Conservation (phyloP, 768 basidiomycete genomes). For the Arthromyces matolae region DNA sequence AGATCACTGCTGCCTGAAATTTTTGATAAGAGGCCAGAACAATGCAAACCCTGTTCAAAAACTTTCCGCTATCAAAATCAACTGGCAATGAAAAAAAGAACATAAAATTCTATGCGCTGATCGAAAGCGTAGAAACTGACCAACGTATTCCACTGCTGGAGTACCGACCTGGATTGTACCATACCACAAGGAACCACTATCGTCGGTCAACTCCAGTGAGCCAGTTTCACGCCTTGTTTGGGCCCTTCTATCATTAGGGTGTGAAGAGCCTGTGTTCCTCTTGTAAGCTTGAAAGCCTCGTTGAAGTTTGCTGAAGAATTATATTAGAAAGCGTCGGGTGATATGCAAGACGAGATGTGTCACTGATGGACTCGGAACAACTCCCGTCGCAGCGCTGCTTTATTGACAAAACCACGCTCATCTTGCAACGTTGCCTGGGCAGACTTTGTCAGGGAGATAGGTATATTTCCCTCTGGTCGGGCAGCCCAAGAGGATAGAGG, state of each 20-base stretch:
- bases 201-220: slow-evolving; percentile 30
- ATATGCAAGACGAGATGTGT: neutral
- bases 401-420: slow-evolving; percentile 23
- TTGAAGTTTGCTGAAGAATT: slow-evolving; percentile 37
- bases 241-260: slow-evolving; percentile 25
- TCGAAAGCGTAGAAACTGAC: slow-evolving; percentile 19
- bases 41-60: neutral
- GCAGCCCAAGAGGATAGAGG: slow-evolving; percentile 12
- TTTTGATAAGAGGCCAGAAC: neutral
- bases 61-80: slow-evolving; percentile 46
- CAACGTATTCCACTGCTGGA: slow-evolving; percentile 40
- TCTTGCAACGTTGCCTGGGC: slow-evolving; percentile 11
- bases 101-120: neutral
- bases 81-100: slow-evolving; percentile 26
- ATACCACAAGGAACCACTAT: slow-evolving; percentile 39
- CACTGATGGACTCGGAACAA: slow-evolving; percentile 20
- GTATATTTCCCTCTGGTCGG: slow-evolving; percentile 9
- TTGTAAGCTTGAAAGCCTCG: slow-evolving; percentile 41
- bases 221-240: slow-evolving; percentile 27
- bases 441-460: slow-evolving; percentile 28
- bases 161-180: slow-evolving; percentile 46
- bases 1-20: slow-evolving; percentile 44
- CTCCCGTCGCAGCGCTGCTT: slow-evolving; percentile 21
- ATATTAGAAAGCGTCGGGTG: no score
- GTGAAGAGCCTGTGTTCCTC: slow-evolving; percentile 40